A percentile compares a stretch with the other conserved stretches of the same genome.
Evolutionary conservation across 2,329 filamentous ascomycete species (phyloP).

Genomic region (Fusarium brevicatenulatum): DNA sequence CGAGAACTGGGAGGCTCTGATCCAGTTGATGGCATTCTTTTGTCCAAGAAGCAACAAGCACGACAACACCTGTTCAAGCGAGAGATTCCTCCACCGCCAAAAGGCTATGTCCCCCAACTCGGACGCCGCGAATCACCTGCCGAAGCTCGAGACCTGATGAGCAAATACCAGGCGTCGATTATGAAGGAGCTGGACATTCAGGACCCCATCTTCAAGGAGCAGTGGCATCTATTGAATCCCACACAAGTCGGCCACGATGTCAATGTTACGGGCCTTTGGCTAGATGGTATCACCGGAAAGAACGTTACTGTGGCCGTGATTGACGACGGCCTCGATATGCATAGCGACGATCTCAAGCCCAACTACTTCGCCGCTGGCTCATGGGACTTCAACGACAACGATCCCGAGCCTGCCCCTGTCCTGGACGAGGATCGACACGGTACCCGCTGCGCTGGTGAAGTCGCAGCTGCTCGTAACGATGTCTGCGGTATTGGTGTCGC

Average conservation of each 20-base stretch:
- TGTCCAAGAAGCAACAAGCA: conserved; percentile 77
- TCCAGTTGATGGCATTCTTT: conserved; percentile 77
- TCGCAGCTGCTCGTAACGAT: conserved; percentile 90
- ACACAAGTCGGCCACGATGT: conserved; percentile 86
- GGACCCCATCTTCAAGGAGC: conserved; percentile 91
- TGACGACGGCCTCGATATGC: conserved; percentile 95
- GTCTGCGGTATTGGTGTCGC: conserved; percentile 96
- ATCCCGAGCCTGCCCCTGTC: conserved; percentile 80
- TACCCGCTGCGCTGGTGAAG: conserved; percentile 93
- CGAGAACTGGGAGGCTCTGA: conserved; percentile 63
- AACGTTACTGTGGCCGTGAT: conserved; percentile 93
- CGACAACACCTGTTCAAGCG: conserved; percentile 65
- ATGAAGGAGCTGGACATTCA: conserved; percentile 75
- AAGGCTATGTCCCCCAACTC: conserved; percentile 34
- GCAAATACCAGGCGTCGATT: conserved; percentile 68
- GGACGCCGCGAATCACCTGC: background rate
- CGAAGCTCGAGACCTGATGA: conserved; percentile 52
- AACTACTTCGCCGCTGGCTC: conserved; percentile 96
- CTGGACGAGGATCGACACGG: conserved; percentile 89
- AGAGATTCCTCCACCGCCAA: conserved; percentile 54
- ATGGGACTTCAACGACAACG: conserved; percentile 94
- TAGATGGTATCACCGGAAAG: conserved; percentile 88
- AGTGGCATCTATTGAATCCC: conserved; percentile 95
- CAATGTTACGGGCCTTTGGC: conserved; percentile 95
- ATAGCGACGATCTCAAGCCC: conserved; percentile 88